Percentiles rank a stretch among this genome's conserved stretches.
Conservation (phyloP, 306 rosid species). For the Vicia faba region DNA sequence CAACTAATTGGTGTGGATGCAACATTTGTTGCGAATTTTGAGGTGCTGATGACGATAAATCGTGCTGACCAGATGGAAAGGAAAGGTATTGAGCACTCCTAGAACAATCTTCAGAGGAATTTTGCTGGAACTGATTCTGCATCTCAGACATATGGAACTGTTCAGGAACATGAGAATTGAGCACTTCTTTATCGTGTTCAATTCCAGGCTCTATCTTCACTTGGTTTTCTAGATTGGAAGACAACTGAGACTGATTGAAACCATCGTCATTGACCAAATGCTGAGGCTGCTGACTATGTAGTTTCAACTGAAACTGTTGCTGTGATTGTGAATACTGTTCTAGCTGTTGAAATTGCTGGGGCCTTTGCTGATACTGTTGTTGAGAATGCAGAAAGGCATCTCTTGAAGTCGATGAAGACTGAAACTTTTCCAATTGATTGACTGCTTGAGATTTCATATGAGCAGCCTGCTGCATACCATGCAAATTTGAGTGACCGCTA, state of each 20-base stretch:
- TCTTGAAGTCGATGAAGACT: conserved; percentile 63
- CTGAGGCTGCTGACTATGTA: conserved; percentile 66
- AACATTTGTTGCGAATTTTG: conserved; percentile 69
- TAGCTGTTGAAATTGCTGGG: conserved; percentile 76
- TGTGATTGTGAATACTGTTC: conserved; percentile 62
- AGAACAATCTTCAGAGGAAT: conserved; percentile 55
- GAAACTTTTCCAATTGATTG: conserved; percentile 74
- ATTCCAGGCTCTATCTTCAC: conserved; percentile 71
- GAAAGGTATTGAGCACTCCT: conserved; percentile 63
- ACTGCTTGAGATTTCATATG: conserved; percentile 62
- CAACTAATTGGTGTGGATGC: conserved; percentile 52
- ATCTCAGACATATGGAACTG: conserved; percentile 69
- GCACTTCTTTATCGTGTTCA: conserved; percentile 64
- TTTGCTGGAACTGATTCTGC: conserved; percentile 78
- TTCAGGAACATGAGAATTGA: conserved; percentile 59
- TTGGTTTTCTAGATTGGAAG: conserved; percentile 59
- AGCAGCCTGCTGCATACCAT: conserved; percentile 59
- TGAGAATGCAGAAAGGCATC: conserved; percentile 65
- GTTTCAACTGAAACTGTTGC: conserved; percentile 62
- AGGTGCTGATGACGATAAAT: conserved; percentile 55
- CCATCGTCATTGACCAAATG: conserved; percentile 57
- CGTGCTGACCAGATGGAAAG: conserved; percentile 58
- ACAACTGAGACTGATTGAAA: conserved; percentile 65
- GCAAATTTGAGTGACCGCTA: conserved; percentile 69
- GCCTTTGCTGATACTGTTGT: conserved; percentile 64